phyloP scores from a whole-genome alignment of 352 stramenopile species.

The Stephanocyclus meneghinianus region DNA sequence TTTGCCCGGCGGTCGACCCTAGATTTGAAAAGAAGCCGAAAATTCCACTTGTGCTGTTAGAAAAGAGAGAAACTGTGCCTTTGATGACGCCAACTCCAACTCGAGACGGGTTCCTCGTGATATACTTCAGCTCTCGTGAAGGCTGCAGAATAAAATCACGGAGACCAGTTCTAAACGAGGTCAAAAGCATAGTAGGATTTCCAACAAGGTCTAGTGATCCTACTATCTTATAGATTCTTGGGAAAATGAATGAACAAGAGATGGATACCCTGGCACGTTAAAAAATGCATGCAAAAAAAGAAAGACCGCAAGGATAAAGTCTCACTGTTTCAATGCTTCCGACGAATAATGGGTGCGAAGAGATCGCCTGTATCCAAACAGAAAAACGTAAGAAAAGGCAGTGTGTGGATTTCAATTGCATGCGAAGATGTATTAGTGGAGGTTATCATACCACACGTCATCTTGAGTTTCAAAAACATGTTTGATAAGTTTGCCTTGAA shows the following conservation, averaged over 20 bases:
- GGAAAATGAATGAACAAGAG: too few species aligned
- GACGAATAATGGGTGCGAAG: slow-evolving; percentile 65
- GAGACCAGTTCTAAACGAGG: slow-evolving; percentile 77
- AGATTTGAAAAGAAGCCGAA: slow-evolving; percentile 81
- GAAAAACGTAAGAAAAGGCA: background rate
- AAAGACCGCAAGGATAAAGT: too few species aligned
- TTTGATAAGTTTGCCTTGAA: slow-evolving; percentile 69
- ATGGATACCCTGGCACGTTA: too few species aligned
- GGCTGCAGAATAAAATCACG: slow-evolving; percentile 79
- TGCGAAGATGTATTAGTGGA: background rate
- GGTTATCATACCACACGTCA: slow-evolving; percentile 62
- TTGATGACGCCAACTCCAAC: slow-evolving; percentile 81
- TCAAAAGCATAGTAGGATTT: slow-evolving; percentile 82
- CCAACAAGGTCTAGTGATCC: slow-evolving; percentile 84
- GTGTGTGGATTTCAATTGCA: background rate
- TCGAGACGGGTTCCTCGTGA: slow-evolving; percentile 73
- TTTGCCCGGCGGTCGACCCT: slow-evolving; percentile 63
- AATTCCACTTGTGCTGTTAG: slow-evolving; percentile 77
- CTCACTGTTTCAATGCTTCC: slow-evolving; percentile 66
- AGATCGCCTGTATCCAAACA: slow-evolving; percentile 46
- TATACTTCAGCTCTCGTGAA: slow-evolving; percentile 73
- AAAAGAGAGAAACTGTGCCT: slow-evolving; percentile 82
- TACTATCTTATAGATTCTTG: slow-evolving; percentile 79
- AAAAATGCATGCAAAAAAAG: too few species aligned
- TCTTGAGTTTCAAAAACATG: slow-evolving; percentile 79